Percentiles rank a stretch among this genome's conserved stretches.
Evolutionary conservation across 495 filamentous ascomycete genomes (phyloP).

Genomic region (Hapsidospora chrysogenum): DNA sequence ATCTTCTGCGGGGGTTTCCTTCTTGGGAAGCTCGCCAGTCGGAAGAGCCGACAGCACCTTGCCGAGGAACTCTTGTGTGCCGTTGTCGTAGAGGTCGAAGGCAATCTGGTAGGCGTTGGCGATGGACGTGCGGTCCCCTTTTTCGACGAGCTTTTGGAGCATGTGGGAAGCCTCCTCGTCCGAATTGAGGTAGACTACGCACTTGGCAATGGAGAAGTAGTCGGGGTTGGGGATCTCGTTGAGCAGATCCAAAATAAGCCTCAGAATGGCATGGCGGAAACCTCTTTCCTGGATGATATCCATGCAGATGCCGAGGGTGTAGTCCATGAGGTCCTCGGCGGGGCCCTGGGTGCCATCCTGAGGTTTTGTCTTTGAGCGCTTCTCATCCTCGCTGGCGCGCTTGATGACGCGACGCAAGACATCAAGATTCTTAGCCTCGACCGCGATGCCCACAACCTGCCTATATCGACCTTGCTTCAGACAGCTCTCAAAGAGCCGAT

Average conservation of each 20-base stretch:
- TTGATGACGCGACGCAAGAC: conserved; percentile 79
- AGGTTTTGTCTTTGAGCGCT: conserved; percentile 38
- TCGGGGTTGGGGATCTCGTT: conserved; percentile 82
- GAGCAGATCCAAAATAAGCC: conserved; percentile 72
- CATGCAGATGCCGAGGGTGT: conserved; percentile 93
- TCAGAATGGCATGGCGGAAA: conserved; percentile 63
- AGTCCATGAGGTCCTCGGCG: conserved; percentile 91
- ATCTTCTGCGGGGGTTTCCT: conserved; percentile 29
- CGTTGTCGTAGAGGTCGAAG: conserved; percentile 95
- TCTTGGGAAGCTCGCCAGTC: conserved; percentile 35
- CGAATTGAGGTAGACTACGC: conserved; percentile 89
- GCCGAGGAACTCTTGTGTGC: conserved; percentile 87
- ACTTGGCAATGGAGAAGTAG: conserved; percentile 96
- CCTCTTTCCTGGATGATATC: conserved; percentile 87
- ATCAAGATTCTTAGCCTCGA: conserved; percentile 86
- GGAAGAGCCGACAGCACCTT: conserved; percentile 76
- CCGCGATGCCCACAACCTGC: conserved; percentile 96
- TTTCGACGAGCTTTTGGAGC: conserved; percentile 61
- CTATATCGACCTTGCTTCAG: conserved; percentile 74
- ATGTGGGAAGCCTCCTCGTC: conserved; percentile 83
- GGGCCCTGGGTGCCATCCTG: conserved; percentile 33
- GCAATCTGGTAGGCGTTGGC: conserved; percentile 93
- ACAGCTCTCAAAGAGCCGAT: conserved; percentile 82
- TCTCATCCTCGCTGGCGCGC: conserved; percentile 62
- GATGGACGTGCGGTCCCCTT: conserved; percentile 57